A percentile compares a stretch with the other conserved stretches of the same genome.
Conservation (phyloP, 2,329 filamentous ascomycete species). For the Colletotrichum endophyticum region DNA sequence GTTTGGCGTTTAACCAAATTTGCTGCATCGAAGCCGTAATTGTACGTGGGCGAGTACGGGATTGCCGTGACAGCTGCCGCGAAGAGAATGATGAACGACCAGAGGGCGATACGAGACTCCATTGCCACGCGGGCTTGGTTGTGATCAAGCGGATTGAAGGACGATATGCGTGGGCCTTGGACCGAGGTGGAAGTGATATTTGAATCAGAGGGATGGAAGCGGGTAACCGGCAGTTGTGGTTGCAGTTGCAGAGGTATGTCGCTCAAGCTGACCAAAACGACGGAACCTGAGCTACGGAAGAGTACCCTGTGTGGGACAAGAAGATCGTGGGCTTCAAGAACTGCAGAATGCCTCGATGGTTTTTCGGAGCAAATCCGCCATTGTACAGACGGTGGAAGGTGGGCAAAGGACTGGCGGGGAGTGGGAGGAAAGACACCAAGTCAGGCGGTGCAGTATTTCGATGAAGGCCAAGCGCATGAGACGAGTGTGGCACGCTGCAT, state of each 20-base stretch:
- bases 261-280: neutral
- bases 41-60: slow-evolving; percentile 36
- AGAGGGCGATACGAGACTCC: neutral
- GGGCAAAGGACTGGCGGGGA: neutral
- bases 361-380: neutral
- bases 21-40: slow-evolving; percentile 55
- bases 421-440: neutral
- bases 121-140: neutral
- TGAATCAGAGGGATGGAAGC: neutral
- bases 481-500: neutral
- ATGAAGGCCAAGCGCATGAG: neutral
- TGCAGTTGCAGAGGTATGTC: neutral
- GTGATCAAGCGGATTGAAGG: neutral
- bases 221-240: neutral
- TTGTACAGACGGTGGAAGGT: neutral
- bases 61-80: neutral
- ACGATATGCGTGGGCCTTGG: neutral
- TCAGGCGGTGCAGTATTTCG: neutral
- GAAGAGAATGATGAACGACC: neutral
- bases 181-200: neutral
- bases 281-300: neutral
- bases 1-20: slow-evolving; percentile 45
- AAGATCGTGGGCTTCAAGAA: neutral
- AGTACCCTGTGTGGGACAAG: neutral
- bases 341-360: neutral